Percentiles rank a stretch among this genome's conserved stretches.
These are phyloP conservation scores for Kandelia obovata DNA, from an alignment of 345 rosid genomes.

Conservation along the genomic window DNA sequence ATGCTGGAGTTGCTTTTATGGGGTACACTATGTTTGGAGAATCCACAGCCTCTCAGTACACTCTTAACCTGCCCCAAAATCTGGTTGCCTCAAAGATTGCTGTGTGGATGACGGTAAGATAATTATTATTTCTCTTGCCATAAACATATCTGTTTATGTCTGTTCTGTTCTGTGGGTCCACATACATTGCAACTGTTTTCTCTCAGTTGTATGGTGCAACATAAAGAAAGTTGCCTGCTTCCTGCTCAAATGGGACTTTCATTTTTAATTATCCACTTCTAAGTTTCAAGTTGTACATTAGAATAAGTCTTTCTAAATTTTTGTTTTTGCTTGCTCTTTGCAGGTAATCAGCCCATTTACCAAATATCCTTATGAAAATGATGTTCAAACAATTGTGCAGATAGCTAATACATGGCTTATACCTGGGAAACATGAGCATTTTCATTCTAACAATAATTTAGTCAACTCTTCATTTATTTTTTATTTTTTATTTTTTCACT, in stretches of 20 bases:
- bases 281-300: too few relatives aligned
- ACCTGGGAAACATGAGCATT: too few relatives aligned
- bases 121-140: neutral
- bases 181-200: too few relatives aligned
- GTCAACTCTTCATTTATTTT: too few relatives aligned
- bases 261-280: too few relatives aligned
- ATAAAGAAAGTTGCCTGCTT: too few relatives aligned
- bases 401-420: too few relatives aligned
- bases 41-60: constrained; percentile 66
- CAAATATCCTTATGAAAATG: constrained; percentile 57
- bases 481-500: too few relatives aligned
- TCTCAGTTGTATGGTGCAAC: too few relatives aligned
- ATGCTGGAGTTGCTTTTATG: constrained; percentile 79
- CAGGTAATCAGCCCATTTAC: constrained; percentile 95
- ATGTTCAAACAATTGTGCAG: neutral
- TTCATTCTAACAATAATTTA: too few relatives aligned
- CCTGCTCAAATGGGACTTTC: too few relatives aligned
- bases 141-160: too few relatives aligned
- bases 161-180: neutral
- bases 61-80: constrained; percentile 85
- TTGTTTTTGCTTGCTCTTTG: constrained; percentile 21
- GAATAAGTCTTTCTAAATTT: neutral
- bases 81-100: constrained; percentile 91
- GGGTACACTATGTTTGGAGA: constrained; percentile 94
- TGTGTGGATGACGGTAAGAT: constrained; percentile 83